A percentile compares a stretch with the other conserved stretches of the same genome.
Evolutionary conservation across 306 rosid species (phyloP).

Genomic region (Prunus dulcis): DNA sequence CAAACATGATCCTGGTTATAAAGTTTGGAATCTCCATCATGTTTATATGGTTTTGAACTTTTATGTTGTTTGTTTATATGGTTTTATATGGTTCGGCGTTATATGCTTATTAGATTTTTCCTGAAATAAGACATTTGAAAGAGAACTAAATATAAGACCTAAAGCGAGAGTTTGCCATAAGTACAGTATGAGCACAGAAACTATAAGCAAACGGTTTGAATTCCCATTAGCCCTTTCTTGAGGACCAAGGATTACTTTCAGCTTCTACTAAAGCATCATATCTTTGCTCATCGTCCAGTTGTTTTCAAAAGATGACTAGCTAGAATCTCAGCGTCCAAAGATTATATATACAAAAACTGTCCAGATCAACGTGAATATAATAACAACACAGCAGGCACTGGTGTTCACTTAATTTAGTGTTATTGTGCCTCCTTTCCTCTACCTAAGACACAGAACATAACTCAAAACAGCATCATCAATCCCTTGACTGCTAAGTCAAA

Average conservation of each 20-base stretch:
- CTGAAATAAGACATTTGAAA: background rate
- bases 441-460: background rate
- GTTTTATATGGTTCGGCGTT: no score
- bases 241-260: no score
- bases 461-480: background rate
- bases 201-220: background rate
- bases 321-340: background rate
- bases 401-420: background rate
- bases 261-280: background rate
- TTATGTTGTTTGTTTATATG: no score
- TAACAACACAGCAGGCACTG: conserved; percentile 5
- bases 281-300: background rate
- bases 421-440: conserved; percentile 8
- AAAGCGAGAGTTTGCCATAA: no score
- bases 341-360: conserved; percentile 9
- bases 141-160: background rate
- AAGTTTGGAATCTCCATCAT: background rate
- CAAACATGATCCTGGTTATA: background rate
- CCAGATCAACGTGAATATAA: background rate
- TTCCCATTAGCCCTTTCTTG: no score
- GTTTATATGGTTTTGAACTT: background rate
- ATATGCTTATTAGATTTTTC: no score
- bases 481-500: conserved; percentile 3
- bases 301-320: background rate
- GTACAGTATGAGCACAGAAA: background rate